Conservation (phyloP, 2,329 filamentous ascomycete species). For the Verticillium nonalfalfae region DNA sequence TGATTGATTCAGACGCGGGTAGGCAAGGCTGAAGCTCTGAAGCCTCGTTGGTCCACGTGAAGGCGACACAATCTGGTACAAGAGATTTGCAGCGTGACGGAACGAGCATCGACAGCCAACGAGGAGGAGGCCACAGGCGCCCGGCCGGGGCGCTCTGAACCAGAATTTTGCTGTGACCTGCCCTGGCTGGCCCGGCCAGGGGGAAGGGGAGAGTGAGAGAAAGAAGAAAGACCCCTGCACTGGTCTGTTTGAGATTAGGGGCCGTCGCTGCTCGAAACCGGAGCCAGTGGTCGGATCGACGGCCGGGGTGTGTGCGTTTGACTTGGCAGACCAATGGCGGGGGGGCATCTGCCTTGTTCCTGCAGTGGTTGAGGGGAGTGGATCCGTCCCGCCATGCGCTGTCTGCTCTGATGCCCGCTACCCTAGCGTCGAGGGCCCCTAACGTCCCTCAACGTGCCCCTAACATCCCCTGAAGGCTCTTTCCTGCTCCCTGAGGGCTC, state of each 20-base stretch:
- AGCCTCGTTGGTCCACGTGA: neutral
- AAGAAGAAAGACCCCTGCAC: neutral
- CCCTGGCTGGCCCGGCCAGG: neutral
- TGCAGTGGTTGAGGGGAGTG: neutral
- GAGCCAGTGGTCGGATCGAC: neutral
- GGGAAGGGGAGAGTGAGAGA: neutral
- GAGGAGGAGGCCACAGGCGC: neutral
- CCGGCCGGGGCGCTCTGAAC: neutral
- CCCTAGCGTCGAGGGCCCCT: no score
- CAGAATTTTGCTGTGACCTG: neutral
- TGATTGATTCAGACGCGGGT: neutral
- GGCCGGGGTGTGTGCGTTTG: neutral
- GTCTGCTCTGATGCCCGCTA: neutral
- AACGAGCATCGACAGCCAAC: neutral
- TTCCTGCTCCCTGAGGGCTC: no score
- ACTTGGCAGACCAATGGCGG: neutral
- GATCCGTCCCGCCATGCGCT: neutral
- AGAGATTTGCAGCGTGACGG: neutral
- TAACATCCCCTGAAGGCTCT: no score
- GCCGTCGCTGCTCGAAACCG: neutral
- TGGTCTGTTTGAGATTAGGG: neutral
- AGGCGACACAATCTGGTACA: neutral
- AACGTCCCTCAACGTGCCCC: no score
- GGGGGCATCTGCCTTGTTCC: neutral
- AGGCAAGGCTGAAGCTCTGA: neutral